Evolutionary conservation across 352 stramenopile genomes (phyloP), one percentile per base, ranked within the genome.

Genomic region (Pelagophyceae sp.): DNA sequence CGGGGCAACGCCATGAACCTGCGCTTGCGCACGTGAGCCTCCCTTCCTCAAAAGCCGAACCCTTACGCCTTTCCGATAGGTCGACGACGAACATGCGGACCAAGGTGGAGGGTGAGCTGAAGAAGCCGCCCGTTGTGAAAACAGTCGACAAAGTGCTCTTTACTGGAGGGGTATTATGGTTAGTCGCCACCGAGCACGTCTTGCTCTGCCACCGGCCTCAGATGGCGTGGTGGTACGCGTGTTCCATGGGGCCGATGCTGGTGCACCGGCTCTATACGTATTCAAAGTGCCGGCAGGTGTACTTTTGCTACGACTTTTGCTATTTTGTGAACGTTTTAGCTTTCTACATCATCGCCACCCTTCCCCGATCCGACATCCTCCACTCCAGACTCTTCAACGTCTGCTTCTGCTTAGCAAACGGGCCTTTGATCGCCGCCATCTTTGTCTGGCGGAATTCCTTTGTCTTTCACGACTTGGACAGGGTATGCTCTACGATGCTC

Each of bases 231-330:
- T 87, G 81, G 84, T 84, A 79, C 51, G 33, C 82, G 5, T 0
- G 27, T 31, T 65, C 20, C 50, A 81, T 85, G n/a, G 80, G 83
- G 61, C 80, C 81, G 50, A 32, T 85, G 32, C 67, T 85, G 37
- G 64, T 84, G 25, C 38, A 79, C 35, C 71, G 79, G 58, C 51
- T 63, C 51, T 63, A 81, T 0, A 75, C 79, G 32, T 78, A 86
- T 69, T 77, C 69, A 32, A 70, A 72, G 15, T 61, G 75, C 29
- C 81, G 82, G 38, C 87, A 76, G 77, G 79, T 85, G 2, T 88
- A 86, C 77, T 89, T 88, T 58, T 75, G 86, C 50, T 69, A 87
- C 31, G 85, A 89, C 78, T 89, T 88, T 77, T 89, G 85, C 78
- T 89, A 89, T 81, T 86, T 82, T 72, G 79, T 78, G 0, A 82